Percentiles rank a stretch among this genome's conserved stretches.
Evolutionary conservation across 2,329 filamentous ascomycete genomes (phyloP).

Genomic region (Penicillium sp.): DNA sequence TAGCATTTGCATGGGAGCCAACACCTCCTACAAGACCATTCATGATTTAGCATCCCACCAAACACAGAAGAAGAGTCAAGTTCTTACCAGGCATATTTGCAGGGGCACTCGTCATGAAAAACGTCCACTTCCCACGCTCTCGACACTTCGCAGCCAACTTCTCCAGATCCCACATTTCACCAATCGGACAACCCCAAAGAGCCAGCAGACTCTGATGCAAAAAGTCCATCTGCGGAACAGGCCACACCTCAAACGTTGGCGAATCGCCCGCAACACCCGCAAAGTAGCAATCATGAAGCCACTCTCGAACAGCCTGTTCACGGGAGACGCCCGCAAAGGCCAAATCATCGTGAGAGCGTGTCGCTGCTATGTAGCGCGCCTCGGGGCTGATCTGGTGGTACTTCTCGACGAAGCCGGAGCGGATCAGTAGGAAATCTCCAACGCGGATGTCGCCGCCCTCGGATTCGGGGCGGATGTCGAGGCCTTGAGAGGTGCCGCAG

Average conservation of each 20-base stretch:
- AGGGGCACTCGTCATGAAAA: conserved; percentile 50
- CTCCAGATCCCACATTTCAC: conserved; percentile 53
- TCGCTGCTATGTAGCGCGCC: conserved; percentile 38
- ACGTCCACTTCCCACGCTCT: conserved; percentile 43
- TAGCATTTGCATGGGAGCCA: conserved; percentile 40
- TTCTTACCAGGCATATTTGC: conserved; percentile 46
- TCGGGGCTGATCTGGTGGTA: conserved; percentile 54
- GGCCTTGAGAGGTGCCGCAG: conserved; percentile 62
- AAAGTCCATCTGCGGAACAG: conserved; percentile 47
- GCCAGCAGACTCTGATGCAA: conserved; percentile 49
- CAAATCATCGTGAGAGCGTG: conserved; percentile 44
- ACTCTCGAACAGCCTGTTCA: conserved; percentile 61
- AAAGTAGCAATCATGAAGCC: conserved; percentile 72
- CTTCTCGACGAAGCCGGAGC: conserved; percentile 65
- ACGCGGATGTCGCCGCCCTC: conserved; percentile 60
- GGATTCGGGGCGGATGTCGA: conserved; percentile 61
- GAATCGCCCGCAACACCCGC: conserved; percentile 67
- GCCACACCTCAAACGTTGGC: conserved; percentile 66
- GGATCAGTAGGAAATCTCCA: conserved; percentile 69
- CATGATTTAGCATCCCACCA: conserved; percentile 11
- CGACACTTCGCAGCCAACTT: conserved; percentile 40
- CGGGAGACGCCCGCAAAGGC: conserved; percentile 57
- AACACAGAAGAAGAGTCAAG: neutral
- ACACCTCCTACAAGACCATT: conserved; percentile 32
- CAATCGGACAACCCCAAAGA: conserved; percentile 51